Percentiles rank a stretch among this genome's conserved stretches.
phyloP scores from a whole-genome alignment of 441 rosid species.

The Pelargonium cotyledonis region DNA sequence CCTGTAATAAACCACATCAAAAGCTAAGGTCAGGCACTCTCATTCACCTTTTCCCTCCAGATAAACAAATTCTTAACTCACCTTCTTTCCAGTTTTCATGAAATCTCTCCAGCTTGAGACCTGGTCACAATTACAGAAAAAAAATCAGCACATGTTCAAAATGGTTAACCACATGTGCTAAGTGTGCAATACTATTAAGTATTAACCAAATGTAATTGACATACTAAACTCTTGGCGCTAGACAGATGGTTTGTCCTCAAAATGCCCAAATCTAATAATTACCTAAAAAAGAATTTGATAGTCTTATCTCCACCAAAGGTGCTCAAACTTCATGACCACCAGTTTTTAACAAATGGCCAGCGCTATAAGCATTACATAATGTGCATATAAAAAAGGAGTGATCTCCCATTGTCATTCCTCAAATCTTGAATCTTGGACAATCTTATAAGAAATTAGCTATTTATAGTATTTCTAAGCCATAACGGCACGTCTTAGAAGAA shows the following conservation, averaged over 20 bases:
- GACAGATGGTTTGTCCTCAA: too few species aligned
- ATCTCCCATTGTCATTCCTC: background rate
- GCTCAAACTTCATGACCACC: background rate
- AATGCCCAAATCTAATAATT: too few species aligned
- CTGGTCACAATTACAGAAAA: slow-evolving; percentile 29
- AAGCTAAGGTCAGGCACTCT: background rate
- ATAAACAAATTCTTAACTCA: slow-evolving; percentile 15
- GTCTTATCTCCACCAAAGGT: background rate
- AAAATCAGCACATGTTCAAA: background rate
- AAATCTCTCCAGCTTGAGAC: slow-evolving; percentile 99
- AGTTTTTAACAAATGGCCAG: background rate
- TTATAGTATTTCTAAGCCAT: background rate
- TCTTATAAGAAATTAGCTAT: background rate
- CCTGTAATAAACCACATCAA: slow-evolving; percentile 32
- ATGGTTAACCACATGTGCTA: background rate
- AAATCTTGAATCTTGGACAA: background rate
- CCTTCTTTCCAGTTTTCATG: slow-evolving; percentile 82
- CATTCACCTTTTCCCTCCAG: background rate
- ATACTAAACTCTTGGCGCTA: background rate
- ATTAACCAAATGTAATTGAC: too few species aligned
- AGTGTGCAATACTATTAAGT: background rate
- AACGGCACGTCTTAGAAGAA: background rate
- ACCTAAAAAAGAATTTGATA: background rate
- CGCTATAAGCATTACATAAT: background rate
- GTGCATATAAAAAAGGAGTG: background rate